A percentile compares a stretch with the other conserved stretches of the same genome.
These are phyloP conservation scores for Botrytis fabae DNA, from an alignment of 2,329 filamentous ascomycete species.

Conservation along the genomic window DNA sequence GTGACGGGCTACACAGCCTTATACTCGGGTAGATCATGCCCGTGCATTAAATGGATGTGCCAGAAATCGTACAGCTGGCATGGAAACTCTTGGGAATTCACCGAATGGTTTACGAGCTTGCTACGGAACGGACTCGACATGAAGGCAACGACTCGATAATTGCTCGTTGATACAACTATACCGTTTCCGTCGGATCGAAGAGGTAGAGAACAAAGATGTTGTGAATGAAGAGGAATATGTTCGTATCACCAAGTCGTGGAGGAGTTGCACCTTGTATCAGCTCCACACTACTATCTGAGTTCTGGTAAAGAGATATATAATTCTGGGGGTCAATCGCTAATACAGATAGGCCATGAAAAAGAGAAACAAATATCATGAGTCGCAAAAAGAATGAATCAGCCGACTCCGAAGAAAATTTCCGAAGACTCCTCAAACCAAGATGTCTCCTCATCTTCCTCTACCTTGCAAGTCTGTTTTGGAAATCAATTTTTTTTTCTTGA, in stretches of 20 bases:
- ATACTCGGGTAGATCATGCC: too few species aligned
- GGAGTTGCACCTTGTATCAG: background rate
- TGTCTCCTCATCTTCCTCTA: background rate
- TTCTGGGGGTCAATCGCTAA: background rate
- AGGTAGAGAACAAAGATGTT: background rate
- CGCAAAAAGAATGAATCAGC: background rate
- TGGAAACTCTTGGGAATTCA: background rate
- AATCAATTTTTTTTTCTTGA: background rate
- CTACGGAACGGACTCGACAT: background rate
- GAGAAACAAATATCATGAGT: background rate
- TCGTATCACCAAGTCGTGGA: background rate
- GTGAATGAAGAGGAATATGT: background rate
- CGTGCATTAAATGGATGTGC: background rate
- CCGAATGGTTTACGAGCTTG: background rate
- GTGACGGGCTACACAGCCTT: background rate
- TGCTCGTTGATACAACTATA: background rate
- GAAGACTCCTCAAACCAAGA: background rate
- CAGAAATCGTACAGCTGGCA: background rate
- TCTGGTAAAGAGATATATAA: too few species aligned
- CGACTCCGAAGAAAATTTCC: background rate
- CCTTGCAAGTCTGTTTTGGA: background rate
- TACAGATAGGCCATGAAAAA: background rate
- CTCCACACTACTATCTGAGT: background rate
- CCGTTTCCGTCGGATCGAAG: accelerated
- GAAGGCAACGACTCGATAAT: background rate